These are phyloP conservation scores for Blastobotrys petasosporus DNA, from an alignment of 1,139 yeast species.

Conservation along the genomic window DNA sequence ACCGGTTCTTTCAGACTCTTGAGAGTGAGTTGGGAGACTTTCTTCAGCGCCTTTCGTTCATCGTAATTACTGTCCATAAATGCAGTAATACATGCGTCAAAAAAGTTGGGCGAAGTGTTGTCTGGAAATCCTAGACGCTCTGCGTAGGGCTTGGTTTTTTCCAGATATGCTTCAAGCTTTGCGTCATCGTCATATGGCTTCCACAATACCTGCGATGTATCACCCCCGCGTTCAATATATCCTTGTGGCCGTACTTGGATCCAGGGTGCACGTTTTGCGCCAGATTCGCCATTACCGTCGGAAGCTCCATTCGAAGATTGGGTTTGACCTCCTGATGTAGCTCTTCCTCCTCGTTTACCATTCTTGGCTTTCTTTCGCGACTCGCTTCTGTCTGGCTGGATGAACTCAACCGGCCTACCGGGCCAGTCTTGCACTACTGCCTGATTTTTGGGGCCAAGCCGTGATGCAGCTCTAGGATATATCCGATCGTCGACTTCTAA, in stretches of 20 bases:
- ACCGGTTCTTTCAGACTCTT: constrained; percentile 68
- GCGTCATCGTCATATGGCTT: constrained; percentile 33
- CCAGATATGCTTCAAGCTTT: constrained; percentile 50
- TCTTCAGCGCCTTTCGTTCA: constrained; percentile 40
- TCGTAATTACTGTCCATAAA: constrained; percentile 52
- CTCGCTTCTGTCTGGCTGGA: constrained; percentile 38
- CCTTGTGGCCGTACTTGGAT: constrained; percentile 74
- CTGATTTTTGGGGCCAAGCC: constrained; percentile 73
- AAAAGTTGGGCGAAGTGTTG: constrained; percentile 60
- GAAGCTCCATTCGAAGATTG: neutral
- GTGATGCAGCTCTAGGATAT: constrained; percentile 74
- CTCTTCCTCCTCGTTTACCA: constrained; percentile 2
- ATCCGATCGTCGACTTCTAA: constrained; percentile 76
- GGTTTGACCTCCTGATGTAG: neutral
- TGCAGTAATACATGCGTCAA: constrained; percentile 61
- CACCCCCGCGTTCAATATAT: constrained; percentile 80
- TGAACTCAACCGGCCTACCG: constrained; percentile 63
- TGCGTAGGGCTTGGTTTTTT: constrained; percentile 53
- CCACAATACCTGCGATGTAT: constrained; percentile 71
- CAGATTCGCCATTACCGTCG: constrained; percentile 22
- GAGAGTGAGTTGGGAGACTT: constrained; percentile 45
- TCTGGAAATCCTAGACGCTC: constrained; percentile 44
- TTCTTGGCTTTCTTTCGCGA: constrained; percentile 4
- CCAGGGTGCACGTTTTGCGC: constrained; percentile 61
- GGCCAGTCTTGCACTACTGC: constrained; percentile 64